Evolutionary conservation across 176 grass and related monocot genomes (phyloP), one percentile per base, ranked within the genome.

Genomic region (Cocos nucifera): DNA sequence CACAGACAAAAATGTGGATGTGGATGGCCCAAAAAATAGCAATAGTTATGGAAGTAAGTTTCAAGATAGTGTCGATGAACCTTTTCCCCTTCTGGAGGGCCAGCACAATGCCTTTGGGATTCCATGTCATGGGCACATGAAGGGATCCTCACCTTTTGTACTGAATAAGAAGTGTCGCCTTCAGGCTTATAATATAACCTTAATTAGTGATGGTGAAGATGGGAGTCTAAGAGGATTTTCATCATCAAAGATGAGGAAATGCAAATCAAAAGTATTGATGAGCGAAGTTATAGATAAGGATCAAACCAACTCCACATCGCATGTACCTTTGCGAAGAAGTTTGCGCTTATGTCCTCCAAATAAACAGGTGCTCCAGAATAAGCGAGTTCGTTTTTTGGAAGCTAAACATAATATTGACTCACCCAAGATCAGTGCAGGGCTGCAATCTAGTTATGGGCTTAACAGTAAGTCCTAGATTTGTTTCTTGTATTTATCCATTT

Each of bases 361-460:
- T 62, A 73, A 78, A 80, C 65, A 55, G 0, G 19, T 28, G 32
- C 58, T 62, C 67, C 77, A 82, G 77, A 88, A 84, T 65, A 90
- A 90, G 75, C 69, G 62, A 72, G 72, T 72, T 51, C 73, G 70
- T 44, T 85, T 96, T 77, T 70, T 60, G 23, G 84, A 87, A 67
- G 49, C 75, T 76, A 76, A 77, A 71, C 49, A 19, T 69, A 62
- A 57, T 77, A 66, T 63, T 63, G 66, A 59, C 68, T 57, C 50
- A 60, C 68, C 28, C 64, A 82, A 82, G 75, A 71, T 14, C 15
- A 71, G 16, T 57, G 77, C 66, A 80, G 79, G 70, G 72, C 53
- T 32, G 29, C 60, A 63, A 50, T 50, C 27, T 63, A 81, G 80
- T 76, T 79, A 65, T 67, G 54, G 56, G 54, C 71, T 70, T 15